phyloP scores from a whole-genome alignment of 2,329 filamentous ascomycete species.

The Macrophomina tecta region DNA sequence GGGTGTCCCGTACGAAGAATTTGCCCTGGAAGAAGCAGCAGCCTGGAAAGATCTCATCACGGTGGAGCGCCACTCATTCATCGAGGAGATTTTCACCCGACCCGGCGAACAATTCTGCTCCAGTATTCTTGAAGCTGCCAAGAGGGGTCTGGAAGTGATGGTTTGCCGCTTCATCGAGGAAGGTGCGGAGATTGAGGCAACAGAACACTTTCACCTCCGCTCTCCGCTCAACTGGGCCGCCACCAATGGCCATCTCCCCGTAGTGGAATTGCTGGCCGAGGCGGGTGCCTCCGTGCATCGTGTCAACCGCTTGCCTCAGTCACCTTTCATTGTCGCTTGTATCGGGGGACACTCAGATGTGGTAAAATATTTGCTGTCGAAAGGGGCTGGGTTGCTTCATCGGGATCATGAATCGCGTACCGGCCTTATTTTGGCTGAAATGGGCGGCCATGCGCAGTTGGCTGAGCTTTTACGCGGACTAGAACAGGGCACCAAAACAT shows the following conservation, averaged over 20 bases:
- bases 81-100: not conserved
- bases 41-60: not conserved
- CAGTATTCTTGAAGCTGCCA: not conserved
- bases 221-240: slow-evolving; percentile 17
- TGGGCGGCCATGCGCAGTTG: not conserved
- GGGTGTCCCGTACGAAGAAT: not conserved
- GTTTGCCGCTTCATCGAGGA: not conserved
- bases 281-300: not conserved
- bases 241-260: slow-evolving; percentile 15
- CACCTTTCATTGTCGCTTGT: not conserved
- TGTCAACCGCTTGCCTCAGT: not conserved
- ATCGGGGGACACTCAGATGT: not conserved
- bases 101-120: not conserved
- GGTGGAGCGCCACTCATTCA: not conserved
- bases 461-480: not conserved
- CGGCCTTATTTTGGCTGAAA: not conserved
- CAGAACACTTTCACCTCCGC: not conserved
- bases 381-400: not conserved
- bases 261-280: slow-evolving; percentile 4
- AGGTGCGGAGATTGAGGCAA: not conserved
- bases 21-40: not conserved
- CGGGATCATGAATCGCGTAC: not conserved
- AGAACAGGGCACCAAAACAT: not conserved
- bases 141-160: not conserved
- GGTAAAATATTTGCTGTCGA: not conserved